A percentile compares a stretch with the other conserved stretches of the same genome.
These are phyloP conservation scores for Thraustochytrium sp. DNA, from an alignment of 352 stramenopile species.

Conservation along the genomic window DNA sequence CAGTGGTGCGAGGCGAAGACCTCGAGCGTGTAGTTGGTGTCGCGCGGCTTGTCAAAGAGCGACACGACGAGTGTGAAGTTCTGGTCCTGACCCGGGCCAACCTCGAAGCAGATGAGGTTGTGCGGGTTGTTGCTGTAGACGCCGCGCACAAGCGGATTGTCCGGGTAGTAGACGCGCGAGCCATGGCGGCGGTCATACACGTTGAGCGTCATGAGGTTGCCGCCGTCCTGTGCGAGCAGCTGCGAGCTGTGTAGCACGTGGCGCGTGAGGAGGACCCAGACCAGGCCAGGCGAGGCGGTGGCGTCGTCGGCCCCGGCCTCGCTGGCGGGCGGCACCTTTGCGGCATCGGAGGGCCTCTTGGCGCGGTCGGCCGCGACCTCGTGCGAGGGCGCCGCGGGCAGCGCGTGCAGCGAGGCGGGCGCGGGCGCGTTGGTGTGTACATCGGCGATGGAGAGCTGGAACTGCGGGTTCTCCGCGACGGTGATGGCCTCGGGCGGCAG, in stretches of 20 bases:
- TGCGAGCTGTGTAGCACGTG: conserved; percentile 62
- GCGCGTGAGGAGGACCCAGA: conserved; percentile 78
- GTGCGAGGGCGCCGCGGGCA: neutral
- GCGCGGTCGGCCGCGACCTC: neutral
- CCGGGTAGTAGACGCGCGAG: conserved; percentile 71
- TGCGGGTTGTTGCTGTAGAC: conserved; percentile 87
- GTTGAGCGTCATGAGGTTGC: conserved; percentile 76
- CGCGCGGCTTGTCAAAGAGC: conserved; percentile 80
- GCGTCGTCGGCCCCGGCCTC: neutral
- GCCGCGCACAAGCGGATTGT: conserved; percentile 65
- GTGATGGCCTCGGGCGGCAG: conserved; percentile 74
- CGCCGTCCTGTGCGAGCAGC: conserved; percentile 56
- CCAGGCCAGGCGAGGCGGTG: conserved; percentile 10
- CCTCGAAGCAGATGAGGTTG: conserved; percentile 73
- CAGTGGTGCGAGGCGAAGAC: conserved; percentile 68
- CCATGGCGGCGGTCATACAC: conserved; percentile 64
- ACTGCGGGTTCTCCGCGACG: conserved; percentile 75
- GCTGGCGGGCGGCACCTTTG: neutral
- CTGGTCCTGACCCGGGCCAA: conserved; percentile 53
- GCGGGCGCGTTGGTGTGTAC: neutral
- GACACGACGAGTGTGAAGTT: conserved; percentile 73
- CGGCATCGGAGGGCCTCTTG: neutral
- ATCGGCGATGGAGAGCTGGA: conserved; percentile 60
- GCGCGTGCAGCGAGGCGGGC: neutral
- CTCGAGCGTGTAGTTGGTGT: conserved; percentile 75